phyloP scores from a whole-genome alignment of 306 rosid genomes.

The Pterocarpus macrocarpus region DNA sequence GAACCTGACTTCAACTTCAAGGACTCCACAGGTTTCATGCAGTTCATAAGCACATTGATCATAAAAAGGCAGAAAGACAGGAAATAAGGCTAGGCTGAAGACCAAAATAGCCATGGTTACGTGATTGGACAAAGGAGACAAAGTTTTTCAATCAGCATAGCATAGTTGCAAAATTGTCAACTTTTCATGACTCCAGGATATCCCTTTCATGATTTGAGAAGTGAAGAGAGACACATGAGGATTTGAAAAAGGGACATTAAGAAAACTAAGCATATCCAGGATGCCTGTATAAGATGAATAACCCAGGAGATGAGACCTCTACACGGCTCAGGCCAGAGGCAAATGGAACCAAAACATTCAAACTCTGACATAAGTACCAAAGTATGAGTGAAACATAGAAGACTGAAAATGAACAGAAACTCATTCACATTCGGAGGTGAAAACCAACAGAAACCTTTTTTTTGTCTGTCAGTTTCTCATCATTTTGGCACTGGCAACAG shows the following conservation, averaged over 20 bases:
- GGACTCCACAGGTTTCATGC: constrained; percentile 19
- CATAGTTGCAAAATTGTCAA: constrained; percentile 3
- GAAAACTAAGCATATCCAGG: constrained; percentile 8
- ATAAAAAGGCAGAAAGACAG: neutral
- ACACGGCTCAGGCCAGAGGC: constrained; percentile 18
- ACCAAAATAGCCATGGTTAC: neutral
- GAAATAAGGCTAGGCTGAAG: neutral
- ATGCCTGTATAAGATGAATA: constrained; percentile 8
- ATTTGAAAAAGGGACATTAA: constrained; percentile 24
- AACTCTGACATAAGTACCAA: neutral
- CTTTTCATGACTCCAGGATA: constrained; percentile 9
- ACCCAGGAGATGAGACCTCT: constrained; percentile 15
- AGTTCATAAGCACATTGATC: constrained; percentile 20
- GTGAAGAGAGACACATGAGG: neutral
- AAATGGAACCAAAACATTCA: constrained; percentile 35
- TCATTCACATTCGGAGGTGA: neutral
- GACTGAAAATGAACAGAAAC: constrained; percentile 6
- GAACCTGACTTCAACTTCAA: neutral
- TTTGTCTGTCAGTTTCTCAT: constrained; percentile 13
- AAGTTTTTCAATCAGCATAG: constrained; percentile 8
- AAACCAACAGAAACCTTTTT: constrained; percentile 25
- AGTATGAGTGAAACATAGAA: neutral
- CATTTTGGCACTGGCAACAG: constrained; percentile 1
- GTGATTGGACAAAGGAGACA: constrained; percentile 30
- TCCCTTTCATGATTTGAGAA: neutral